Evolutionary conservation across 2,329 filamentous ascomycete genomes (phyloP).

Genomic region (Hymenoscyphus scutula): DNA sequence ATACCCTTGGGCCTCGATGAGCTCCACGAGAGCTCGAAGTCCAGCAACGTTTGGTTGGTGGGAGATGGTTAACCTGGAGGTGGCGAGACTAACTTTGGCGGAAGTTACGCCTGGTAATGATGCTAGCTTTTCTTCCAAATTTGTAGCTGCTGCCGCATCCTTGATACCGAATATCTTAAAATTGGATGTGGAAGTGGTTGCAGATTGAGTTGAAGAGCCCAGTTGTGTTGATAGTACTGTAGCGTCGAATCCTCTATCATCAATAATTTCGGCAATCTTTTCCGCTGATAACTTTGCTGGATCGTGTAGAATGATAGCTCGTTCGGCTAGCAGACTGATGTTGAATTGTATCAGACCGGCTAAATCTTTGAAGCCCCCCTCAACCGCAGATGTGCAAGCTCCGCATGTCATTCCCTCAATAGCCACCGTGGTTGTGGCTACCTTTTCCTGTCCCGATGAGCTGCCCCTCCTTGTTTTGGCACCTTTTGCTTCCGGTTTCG

Average conservation of each 20-base stretch:
- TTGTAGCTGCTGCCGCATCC: slow-evolving; percentile 68
- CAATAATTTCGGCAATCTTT: slow-evolving; percentile 77
- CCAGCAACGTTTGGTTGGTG: slow-evolving; percentile 73
- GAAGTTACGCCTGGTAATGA: slow-evolving; percentile 69
- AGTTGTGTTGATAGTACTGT: slow-evolving; percentile 73
- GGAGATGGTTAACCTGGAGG: slow-evolving; percentile 69
- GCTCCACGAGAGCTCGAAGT: slow-evolving; percentile 77
- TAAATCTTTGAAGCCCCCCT: slow-evolving; percentile 73
- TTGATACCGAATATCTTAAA: slow-evolving; percentile 82
- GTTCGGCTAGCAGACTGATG: slow-evolving; percentile 89
- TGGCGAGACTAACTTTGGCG: slow-evolving; percentile 71
- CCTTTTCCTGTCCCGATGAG: slow-evolving; percentile 33
- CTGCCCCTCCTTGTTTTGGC: slow-evolving; percentile 35
- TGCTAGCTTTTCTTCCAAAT: slow-evolving; percentile 66
- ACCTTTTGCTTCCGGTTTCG: slow-evolving; percentile 42
- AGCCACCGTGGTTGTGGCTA: slow-evolving; percentile 76
- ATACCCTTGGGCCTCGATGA: slow-evolving; percentile 76
- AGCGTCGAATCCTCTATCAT: slow-evolving; percentile 87
- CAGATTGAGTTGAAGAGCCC: slow-evolving; percentile 53
- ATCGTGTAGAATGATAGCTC: slow-evolving; percentile 85
- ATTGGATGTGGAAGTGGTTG: slow-evolving; percentile 61
- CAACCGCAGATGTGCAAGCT: slow-evolving; percentile 89
- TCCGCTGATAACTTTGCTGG: slow-evolving; percentile 66
- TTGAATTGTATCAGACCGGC: slow-evolving; percentile 86
- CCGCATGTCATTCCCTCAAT: slow-evolving; percentile 98